Conservation (phyloP, 768 basidiomycete species). For the Suillus placidus region DNA sequence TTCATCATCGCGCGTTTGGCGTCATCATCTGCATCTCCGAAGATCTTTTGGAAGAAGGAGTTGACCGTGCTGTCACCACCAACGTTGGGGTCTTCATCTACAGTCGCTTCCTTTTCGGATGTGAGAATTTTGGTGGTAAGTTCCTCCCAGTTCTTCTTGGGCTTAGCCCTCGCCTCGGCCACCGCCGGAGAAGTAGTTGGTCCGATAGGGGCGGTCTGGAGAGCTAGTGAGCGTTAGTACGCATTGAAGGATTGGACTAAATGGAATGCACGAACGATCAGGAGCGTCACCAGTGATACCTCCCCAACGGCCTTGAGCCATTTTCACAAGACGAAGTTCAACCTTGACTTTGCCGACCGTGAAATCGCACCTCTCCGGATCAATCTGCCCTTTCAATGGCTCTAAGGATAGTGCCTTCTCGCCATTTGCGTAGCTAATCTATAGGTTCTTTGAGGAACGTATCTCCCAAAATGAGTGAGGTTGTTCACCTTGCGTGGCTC, state of each 20-base stretch:
- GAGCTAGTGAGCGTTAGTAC: constrained; percentile 26
- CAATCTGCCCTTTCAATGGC: constrained; percentile 83
- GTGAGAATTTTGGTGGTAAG: constrained; percentile 70
- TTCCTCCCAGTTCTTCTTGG: constrained; percentile 88
- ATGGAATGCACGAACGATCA: constrained; percentile 56
- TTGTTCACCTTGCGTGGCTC: constrained; percentile 60
- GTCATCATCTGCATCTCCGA: constrained; percentile 87
- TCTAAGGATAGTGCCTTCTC: constrained; percentile 72
- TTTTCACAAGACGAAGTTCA: constrained; percentile 79
- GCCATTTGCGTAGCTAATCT: constrained; percentile 56
- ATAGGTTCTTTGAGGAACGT: background rate
- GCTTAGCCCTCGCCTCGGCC: constrained; percentile 37
- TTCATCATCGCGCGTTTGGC: constrained; percentile 97
- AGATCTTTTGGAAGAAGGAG: constrained; percentile 90
- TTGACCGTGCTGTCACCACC: constrained; percentile 89
- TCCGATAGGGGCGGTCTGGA: constrained; percentile 23
- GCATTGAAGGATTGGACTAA: background rate
- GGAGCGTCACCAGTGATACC: constrained; percentile 72
- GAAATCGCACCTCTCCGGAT: constrained; percentile 59
- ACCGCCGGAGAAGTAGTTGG: constrained; percentile 40
- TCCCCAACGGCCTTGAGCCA: constrained; percentile 71
- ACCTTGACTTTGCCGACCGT: constrained; percentile 86
- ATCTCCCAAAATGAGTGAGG: background rate
- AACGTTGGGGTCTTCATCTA: constrained; percentile 83
- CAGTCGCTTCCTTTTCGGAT: constrained; percentile 67